Evolutionary conservation across 2,329 filamentous ascomycete genomes (phyloP).

Genomic region (Byssoonygena ceratinophila): DNA sequence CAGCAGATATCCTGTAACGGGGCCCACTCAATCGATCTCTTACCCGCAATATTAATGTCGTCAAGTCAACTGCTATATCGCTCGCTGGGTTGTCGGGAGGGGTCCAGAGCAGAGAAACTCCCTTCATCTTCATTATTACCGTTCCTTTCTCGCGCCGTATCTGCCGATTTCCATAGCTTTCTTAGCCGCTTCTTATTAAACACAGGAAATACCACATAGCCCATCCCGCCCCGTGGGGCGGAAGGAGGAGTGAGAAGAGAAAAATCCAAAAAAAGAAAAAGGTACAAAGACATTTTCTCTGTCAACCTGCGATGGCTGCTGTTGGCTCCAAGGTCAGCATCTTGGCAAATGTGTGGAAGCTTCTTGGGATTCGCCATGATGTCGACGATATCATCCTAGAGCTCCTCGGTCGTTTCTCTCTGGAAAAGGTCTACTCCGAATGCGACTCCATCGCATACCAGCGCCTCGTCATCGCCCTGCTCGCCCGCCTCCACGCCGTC

Average conservation of each 20-base stretch:
- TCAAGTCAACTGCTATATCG: not conserved
- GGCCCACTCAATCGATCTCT: conserved; percentile 7
- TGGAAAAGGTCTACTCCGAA: conserved; percentile 35
- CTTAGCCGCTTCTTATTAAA: not conserved
- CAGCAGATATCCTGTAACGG: conserved; percentile 5
- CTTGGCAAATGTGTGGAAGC: conserved; percentile 30
- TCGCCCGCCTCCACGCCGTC: conserved; percentile 33
- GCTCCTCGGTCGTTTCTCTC: conserved; percentile 35
- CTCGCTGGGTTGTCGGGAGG: not conserved
- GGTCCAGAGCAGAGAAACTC: not conserved
- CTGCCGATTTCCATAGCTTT: not conserved
- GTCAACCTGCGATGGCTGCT: conserved; percentile 15
- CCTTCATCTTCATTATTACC: not conserved
- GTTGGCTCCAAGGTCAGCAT: conserved; percentile 29
- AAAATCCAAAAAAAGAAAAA: not conserved
- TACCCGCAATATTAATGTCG: conserved; percentile 1
- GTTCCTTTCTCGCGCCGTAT: not conserved
- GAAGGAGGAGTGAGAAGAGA: not conserved
- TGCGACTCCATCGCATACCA: conserved; percentile 30
- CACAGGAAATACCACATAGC: too few species aligned
- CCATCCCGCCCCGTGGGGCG: conserved; percentile 5
- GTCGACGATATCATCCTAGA: conserved; percentile 36
- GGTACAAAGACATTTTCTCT: not conserved
- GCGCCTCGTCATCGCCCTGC: conserved; percentile 27
- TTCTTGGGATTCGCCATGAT: conserved; percentile 33